Evolutionary conservation across 176 grass and related monocot genomes (phyloP), one percentile per base, ranked within the genome.

Genomic region (Musa itinerans): DNA sequence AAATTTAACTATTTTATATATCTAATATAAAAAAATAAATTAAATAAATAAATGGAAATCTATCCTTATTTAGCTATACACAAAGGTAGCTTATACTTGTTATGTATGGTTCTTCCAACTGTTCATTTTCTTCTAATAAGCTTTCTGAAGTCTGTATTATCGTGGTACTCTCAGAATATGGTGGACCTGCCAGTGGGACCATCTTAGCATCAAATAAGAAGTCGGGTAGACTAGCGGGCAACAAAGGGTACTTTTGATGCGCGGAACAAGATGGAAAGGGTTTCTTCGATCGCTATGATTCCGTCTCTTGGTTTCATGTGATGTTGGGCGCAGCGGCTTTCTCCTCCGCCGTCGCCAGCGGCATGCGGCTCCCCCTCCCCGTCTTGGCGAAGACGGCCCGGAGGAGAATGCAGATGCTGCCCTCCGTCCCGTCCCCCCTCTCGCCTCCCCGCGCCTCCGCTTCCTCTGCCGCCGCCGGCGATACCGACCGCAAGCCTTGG

Each of bases 401-500:
- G 3, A 54, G 63, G 24, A 81, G 52, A 65, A 89, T 89, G 90
- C 14, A 74, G 76, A 2, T 53, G 22, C 29, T 56, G 0, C 23
- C 62, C 27, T 23, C 81, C 10, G 54, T 25, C 8, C 64, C 23
- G n/a, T 59, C 4, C 19, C 11, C 8, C 21, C 58, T 76, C 74
- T 50, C 79, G 51, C 75, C 79, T 24, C 62, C 67, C 1, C 11
- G 67, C 20, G 61, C 82, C 75, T 81, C 82, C 15, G 84, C 90
- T 63, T 69, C 70, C 27, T 48, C 80, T 29, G 75, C 81, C 50
- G 58, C 58, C 50, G 78, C 20, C 20, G 88, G 79, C 13, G 82
- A 66, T 58, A 22, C 80, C 48, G 80, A 74, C 78, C 21, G 12
- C 11, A 99, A 79, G 80, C 91, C 91, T 17, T 99, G 95, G 95